A percentile compares a stretch with the other conserved stretches of the same genome.
These are phyloP conservation scores for Bacidia gigantensis DNA, from an alignment of 495 filamentous ascomycete genomes.

Conservation along the genomic window DNA sequence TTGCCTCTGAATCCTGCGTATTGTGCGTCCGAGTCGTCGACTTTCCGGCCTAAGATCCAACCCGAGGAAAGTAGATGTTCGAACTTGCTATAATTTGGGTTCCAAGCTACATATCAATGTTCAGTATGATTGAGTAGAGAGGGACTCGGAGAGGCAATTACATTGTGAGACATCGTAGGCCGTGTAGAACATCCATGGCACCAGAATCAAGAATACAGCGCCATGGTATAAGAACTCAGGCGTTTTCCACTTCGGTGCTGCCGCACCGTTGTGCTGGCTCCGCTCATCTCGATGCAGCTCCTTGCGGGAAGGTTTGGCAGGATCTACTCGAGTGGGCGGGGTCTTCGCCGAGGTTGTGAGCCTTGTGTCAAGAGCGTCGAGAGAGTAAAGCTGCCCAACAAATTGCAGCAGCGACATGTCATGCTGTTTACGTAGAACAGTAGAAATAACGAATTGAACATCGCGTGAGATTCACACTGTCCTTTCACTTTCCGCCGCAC, in stretches of 20 bases:
- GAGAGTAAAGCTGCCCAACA: conserved; percentile 53
- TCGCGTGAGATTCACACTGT: too few relatives aligned
- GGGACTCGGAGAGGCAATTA: conserved; percentile 27
- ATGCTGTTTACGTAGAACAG: conserved; percentile 6
- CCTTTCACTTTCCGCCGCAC: too few relatives aligned
- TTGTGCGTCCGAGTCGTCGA: conserved; percentile 84
- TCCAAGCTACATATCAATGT: conserved; percentile 43
- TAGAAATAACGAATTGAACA: too few relatives aligned
- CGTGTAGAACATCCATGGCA: conserved; percentile 86
- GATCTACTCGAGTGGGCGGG: conserved; percentile 24
- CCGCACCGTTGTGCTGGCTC: conserved; percentile 29
- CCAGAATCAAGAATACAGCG: conserved; percentile 45
- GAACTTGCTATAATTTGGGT: conserved; percentile 70
- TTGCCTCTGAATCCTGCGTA: conserved; percentile 80
- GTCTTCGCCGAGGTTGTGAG: conserved; percentile 60
- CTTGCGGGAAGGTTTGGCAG: conserved; percentile 8
- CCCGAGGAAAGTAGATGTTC: conserved; percentile 57
- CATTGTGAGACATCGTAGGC: conserved; percentile 77
- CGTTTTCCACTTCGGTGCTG: conserved; percentile 65
- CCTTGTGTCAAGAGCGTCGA: conserved; percentile 87
- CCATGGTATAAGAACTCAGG: conserved; percentile 80
- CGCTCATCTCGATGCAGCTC: conserved; percentile 21
- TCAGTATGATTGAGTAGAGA: background rate
- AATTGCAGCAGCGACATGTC: conserved; percentile 31
- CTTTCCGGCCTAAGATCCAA: conserved; percentile 91